A percentile compares a stretch with the other conserved stretches of the same genome.
Evolutionary conservation across 164 flowering plant species (phyloP).

Genomic region (Vitis rupestris): DNA sequence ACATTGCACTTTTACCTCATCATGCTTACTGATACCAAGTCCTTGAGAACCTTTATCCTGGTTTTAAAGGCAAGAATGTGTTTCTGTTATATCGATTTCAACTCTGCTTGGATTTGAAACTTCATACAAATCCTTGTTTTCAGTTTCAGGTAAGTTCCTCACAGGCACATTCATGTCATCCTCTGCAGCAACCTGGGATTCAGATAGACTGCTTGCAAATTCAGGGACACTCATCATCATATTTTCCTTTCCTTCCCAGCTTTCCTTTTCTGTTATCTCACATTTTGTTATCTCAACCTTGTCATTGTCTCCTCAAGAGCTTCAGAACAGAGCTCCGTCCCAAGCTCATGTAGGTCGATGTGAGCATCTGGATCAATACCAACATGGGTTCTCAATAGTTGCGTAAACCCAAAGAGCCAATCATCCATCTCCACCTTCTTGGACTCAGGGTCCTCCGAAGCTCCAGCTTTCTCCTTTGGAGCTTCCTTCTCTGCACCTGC

Average conservation of each 20-base stretch:
- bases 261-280: background rate
- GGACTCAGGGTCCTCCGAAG: constrained; percentile 51
- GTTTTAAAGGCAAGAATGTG: constrained; percentile 3
- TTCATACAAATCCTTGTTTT: background rate
- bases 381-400: constrained; percentile 84
- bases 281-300: background rate
- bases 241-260: constrained; percentile 6
- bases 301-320: constrained; percentile 80
- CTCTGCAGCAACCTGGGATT: constrained; percentile 2
- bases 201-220: constrained; percentile 7
- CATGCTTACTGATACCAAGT: constrained; percentile 7
- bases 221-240: constrained; percentile 5
- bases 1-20: constrained; percentile 9
- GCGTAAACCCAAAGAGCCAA: constrained; percentile 95
- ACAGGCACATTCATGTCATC: constrained; percentile 9
- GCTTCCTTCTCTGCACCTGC: constrained; percentile 47
- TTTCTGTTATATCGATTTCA: background rate
- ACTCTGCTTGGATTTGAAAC: constrained; percentile 12
- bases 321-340: constrained; percentile 97
- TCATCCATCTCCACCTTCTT: constrained; percentile 97
- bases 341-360: constrained; percentile 89
- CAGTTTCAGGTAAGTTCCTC: constrained; percentile 9
- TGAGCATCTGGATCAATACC: constrained; percentile 98
- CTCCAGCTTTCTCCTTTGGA: constrained; percentile 45
- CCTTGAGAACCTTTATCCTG: constrained; percentile 8